Evolutionary conservation across 768 basidiomycete genomes (phyloP).

Genomic region (Lactarius indigo): DNA sequence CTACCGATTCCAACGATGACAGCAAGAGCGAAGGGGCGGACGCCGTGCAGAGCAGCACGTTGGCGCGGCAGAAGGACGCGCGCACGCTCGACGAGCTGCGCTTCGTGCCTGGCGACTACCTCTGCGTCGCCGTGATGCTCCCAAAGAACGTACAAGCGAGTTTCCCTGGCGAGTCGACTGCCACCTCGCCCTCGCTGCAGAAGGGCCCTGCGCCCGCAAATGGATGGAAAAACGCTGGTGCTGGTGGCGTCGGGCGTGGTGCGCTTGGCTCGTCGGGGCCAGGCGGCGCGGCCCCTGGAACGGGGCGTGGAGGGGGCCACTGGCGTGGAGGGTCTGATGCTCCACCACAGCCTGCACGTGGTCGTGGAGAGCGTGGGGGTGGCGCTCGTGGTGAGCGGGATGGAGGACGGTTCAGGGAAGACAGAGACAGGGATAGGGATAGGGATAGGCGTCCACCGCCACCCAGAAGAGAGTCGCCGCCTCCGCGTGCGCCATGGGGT

Average conservation of each 20-base stretch:
- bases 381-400: conserved; percentile 30
- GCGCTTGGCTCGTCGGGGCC: conserved; percentile 44
- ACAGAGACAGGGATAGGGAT: conserved; percentile 32
- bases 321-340: conserved; percentile 71
- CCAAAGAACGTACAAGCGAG: conserved; percentile 54
- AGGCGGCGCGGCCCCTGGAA: conserved; percentile 33
- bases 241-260: conserved; percentile 38
- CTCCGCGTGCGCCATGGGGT: conserved; percentile 33
- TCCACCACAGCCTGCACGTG: conserved; percentile 34
- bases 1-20: conserved; percentile 13
- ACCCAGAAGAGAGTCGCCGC: conserved; percentile 45
- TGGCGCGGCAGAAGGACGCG: conserved; percentile 41
- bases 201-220: conserved; percentile 42
- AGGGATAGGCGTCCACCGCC: conserved; percentile 43
- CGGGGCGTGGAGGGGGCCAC: conserved; percentile 59
- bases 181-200: conserved; percentile 31
- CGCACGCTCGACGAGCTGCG: conserved; percentile 75
- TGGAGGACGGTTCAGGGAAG: conserved; percentile 43
- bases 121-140: conserved; percentile 68
- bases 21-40: background rate
- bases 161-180: conserved; percentile 40
- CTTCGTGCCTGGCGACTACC: conserved; percentile 78
- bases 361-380: conserved; percentile 45
- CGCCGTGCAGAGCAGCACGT: conserved; percentile 17
- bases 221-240: conserved; percentile 33